Conservation (phyloP, 768 basidiomycete genomes). For the Sistotremastrum niveocremeum region DNA sequence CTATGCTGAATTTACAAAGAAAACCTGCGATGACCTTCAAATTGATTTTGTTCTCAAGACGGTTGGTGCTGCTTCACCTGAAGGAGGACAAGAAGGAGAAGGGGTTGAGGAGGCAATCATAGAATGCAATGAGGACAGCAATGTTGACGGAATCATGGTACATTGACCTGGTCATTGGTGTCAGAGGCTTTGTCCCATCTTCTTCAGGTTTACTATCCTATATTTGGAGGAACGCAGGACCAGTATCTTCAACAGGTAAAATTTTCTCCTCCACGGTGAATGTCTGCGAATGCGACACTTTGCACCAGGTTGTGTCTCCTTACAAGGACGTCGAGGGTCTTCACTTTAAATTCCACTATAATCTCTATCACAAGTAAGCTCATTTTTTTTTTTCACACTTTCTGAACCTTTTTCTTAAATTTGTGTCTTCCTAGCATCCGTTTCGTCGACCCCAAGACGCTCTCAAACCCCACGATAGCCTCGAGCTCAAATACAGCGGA, state of each 20-base stretch:
- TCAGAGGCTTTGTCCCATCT: background rate
- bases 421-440: constrained; percentile 54
- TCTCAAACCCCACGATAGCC: constrained; percentile 33
- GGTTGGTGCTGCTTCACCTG: constrained; percentile 49
- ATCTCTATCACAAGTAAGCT: constrained; percentile 84
- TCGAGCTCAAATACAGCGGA: constrained; percentile 17
- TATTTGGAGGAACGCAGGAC: constrained; percentile 77
- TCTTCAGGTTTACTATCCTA: constrained; percentile 84
- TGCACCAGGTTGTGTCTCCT: constrained; percentile 71
- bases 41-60: constrained; percentile 72
- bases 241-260: constrained; percentile 90
- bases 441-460: constrained; percentile 69
- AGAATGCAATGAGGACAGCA: constrained; percentile 80
- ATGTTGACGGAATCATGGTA: constrained; percentile 92
- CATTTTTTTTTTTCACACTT: background rate
- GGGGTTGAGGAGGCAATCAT: constrained; percentile 95
- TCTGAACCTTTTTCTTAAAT: background rate
- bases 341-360: constrained; percentile 91
- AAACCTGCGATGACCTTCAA: constrained; percentile 80
- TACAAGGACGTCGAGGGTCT: constrained; percentile 97
- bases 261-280: background rate
- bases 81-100: constrained; percentile 50
- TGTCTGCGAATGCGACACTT: background rate
- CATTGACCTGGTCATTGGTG: constrained; percentile 10
- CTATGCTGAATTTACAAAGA: constrained; percentile 85